Evolutionary conservation across 139 green algal genomes (phyloP).

Genomic region (Chlorella sp.): DNA sequence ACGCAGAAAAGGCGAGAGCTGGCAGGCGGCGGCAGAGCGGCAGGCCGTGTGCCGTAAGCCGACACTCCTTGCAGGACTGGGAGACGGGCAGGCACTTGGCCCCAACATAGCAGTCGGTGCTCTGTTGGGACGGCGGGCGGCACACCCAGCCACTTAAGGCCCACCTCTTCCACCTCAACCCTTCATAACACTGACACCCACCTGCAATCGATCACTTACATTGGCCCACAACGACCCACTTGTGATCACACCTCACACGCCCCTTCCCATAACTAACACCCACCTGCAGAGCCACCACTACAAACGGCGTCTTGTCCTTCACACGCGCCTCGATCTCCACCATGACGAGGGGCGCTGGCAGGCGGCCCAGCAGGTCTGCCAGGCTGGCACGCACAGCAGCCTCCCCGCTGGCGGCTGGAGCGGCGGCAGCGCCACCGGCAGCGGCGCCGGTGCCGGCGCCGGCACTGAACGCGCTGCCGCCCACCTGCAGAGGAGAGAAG

Average conservation of each 20-base stretch:
- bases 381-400: conserved; percentile 68
- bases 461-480: neutral
- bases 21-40: neutral
- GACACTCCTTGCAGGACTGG: too few relatives aligned
- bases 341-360: conserved; percentile 83
- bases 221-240: too few relatives aligned
- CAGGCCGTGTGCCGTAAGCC: too few relatives aligned
- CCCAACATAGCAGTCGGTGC: too few relatives aligned
- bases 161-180: neutral
- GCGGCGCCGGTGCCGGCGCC: conserved; percentile 1
- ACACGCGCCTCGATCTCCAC: conserved; percentile 85
- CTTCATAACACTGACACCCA: too few relatives aligned
- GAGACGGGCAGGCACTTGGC: too few relatives aligned
- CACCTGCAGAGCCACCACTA: conserved; percentile 91
- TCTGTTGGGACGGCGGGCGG: too few relatives aligned
- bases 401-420: conserved; percentile 70
- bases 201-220: too few relatives aligned
- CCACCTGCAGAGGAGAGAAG: neutral
- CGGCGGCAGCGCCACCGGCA: conserved; percentile 76
- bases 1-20: neutral
- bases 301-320: conserved; percentile 84
- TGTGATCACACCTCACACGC: too few relatives aligned
- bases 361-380: conserved; percentile 83
- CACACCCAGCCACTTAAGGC: too few relatives aligned
- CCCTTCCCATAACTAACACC: too few relatives aligned